A percentile compares a stretch with the other conserved stretches of the same genome.
Evolutionary conservation across 1,284 basidiomycete genomes (phyloP).

Genomic region (Boletus sp.): DNA sequence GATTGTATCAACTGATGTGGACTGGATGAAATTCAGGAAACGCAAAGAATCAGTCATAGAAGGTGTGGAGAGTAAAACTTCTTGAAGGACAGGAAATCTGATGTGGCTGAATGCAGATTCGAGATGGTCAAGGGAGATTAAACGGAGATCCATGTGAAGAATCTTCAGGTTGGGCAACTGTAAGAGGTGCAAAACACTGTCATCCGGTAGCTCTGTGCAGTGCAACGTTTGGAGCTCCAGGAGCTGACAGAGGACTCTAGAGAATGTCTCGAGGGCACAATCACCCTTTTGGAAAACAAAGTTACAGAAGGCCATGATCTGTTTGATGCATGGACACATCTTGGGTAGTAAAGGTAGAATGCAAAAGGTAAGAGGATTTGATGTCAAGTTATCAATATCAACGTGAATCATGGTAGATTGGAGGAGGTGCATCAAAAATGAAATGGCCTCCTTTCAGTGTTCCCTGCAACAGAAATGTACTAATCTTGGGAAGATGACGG

Average conservation of each 20-base stretch:
- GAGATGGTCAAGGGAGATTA: slow-evolving; percentile 28
- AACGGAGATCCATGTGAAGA: slow-evolving; percentile 34
- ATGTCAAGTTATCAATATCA: slow-evolving; percentile 37
- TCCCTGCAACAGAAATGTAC: slow-evolving; percentile 35
- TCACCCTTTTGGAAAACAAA: slow-evolving; percentile 34
- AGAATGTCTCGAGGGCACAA: slow-evolving; percentile 28
- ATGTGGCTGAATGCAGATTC: slow-evolving; percentile 19
- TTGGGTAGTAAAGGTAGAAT: slow-evolving; percentile 28
- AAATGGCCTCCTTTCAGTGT: slow-evolving; percentile 28
- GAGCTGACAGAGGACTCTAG: slow-evolving; percentile 28
- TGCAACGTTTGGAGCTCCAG: slow-evolving; percentile 31
- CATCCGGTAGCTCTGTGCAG: slow-evolving; percentile 34
- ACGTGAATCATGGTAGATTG: slow-evolving; percentile 31
- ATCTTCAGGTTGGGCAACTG: slow-evolving; percentile 28
- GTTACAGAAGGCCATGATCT: slow-evolving; percentile 36
- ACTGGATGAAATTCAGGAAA: slow-evolving; percentile 34
- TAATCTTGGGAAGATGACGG: slow-evolving; percentile 30
- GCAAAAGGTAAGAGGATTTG: slow-evolving; percentile 26
- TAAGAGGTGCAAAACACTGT: slow-evolving; percentile 28
- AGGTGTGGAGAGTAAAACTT: slow-evolving; percentile 29
- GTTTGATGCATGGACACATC: slow-evolving; percentile 31
- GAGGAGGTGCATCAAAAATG: slow-evolving; percentile 29
- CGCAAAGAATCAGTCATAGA: slow-evolving; percentile 27
- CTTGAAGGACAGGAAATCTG: slow-evolving; percentile 29
- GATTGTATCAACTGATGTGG: slow-evolving; percentile 36